Evolutionary conservation across 176 grass and related monocot species (phyloP).

Genomic region (Ananas comosus): DNA sequence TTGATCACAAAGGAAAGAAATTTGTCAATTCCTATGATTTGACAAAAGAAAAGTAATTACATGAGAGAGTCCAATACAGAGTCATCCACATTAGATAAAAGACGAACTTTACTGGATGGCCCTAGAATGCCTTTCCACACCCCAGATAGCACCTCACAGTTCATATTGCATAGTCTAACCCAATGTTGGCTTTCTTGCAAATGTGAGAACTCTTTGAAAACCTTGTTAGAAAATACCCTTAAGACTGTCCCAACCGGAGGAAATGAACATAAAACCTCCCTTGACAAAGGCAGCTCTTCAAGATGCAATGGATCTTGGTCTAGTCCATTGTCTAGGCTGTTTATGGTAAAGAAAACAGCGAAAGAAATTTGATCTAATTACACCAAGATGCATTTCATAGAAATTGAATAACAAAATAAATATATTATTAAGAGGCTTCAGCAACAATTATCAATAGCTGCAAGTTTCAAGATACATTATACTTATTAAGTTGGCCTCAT

Average conservation of each 20-base stretch:
- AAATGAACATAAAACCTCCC: conserved; percentile 53
- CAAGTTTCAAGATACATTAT: too few relatives aligned
- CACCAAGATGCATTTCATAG: background rate
- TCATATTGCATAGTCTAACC: conserved; percentile 65
- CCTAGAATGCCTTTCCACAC: conserved; percentile 56
- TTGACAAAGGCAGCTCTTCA: conserved; percentile 45
- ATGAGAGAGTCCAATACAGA: conserved; percentile 39
- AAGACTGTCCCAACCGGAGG: conserved; percentile 67
- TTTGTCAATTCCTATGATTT: background rate
- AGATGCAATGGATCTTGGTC: conserved; percentile 37
- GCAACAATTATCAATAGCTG: background rate
- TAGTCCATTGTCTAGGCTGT: conserved; percentile 29
- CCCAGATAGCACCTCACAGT: conserved; percentile 50
- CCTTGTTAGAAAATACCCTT: conserved; percentile 36
- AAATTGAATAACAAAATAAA: background rate
- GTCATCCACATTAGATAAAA: conserved; percentile 73
- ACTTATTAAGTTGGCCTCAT: too few relatives aligned
- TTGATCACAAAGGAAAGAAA: conserved; percentile 4
- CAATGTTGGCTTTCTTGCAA: conserved; percentile 49
- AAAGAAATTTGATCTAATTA: conserved; percentile 10
- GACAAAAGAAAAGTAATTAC: conserved; percentile 44
- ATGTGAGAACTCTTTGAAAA: conserved; percentile 33
- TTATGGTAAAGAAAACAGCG: conserved; percentile 17
- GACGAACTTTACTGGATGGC: conserved; percentile 53
- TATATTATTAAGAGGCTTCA: conserved; percentile 5